Percentiles rank a stretch among this genome's conserved stretches.
These are phyloP conservation scores for Hyphochytrium catenoides DNA, from an alignment of 352 stramenopile genomes.

Conservation along the genomic window DNA sequence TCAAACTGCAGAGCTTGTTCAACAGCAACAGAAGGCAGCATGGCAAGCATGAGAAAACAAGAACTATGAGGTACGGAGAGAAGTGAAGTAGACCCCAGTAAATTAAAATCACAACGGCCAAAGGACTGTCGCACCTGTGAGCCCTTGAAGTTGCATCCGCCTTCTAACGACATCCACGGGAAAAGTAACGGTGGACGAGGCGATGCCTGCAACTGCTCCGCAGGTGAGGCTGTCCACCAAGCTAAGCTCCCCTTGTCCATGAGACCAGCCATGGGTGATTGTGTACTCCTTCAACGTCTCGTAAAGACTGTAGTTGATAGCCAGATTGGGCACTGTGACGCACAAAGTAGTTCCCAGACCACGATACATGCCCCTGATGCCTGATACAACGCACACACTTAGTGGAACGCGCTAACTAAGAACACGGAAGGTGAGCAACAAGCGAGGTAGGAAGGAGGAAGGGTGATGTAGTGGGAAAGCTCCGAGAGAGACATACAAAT, in stretches of 20 bases:
- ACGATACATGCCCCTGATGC: constrained; percentile 71
- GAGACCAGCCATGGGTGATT: constrained; percentile 31
- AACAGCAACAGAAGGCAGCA: no score
- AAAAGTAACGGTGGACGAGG: constrained; percentile 79
- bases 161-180: constrained; percentile 80
- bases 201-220: constrained; percentile 61
- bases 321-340: constrained; percentile 84
- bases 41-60: no score
- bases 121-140: constrained; percentile 31
- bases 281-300: constrained; percentile 73
- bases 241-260: constrained; percentile 16
- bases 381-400: no score
- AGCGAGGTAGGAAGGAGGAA: no score
- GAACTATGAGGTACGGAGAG: constrained; percentile 17
- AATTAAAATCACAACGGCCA: constrained; percentile 19
- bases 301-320: constrained; percentile 87
- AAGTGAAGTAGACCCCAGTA: constrained; percentile 21
- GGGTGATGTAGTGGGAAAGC: no score
- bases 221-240: constrained; percentile 69
- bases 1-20: no score
- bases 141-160: constrained; percentile 79
- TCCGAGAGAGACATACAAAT: no score
- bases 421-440: no score
- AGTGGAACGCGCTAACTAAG: no score
- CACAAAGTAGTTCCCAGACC: constrained; percentile 74